Conservation (phyloP, 257 asterid species). For the Marsdenia floribunda region DNA sequence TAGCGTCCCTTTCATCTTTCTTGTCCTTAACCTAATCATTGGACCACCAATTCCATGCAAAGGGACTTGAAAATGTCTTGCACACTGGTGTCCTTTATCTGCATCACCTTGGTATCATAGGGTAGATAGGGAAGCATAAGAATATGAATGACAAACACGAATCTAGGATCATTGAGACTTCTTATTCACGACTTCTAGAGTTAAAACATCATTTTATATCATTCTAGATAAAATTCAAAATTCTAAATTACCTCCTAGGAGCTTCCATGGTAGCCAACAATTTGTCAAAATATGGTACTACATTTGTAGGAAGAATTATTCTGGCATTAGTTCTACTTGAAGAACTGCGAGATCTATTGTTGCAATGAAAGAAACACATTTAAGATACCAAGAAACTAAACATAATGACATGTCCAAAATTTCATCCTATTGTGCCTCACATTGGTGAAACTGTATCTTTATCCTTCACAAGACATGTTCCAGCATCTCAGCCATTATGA, state of each 20-base stretch:
- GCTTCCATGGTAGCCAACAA: conserved; percentile 97
- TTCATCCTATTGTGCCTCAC: conserved; percentile 33
- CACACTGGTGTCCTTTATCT: too few relatives aligned
- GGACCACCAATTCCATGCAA: too few relatives aligned
- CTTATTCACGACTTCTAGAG: background rate
- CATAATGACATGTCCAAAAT: conserved; percentile 12
- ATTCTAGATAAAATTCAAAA: background rate
- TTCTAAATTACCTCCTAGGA: conserved; percentile 74
- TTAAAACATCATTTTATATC: background rate
- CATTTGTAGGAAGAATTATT: conserved; percentile 49
- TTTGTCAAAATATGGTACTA: conserved; percentile 90
- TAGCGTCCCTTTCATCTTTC: too few relatives aligned
- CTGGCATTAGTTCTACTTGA: conserved; percentile 23
- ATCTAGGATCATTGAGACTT: background rate
- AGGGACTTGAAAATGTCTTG: too few relatives aligned
- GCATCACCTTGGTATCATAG: background rate
- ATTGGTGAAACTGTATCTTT: conserved; percentile 25
- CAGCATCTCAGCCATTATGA: conserved; percentile 24
- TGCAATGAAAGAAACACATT: conserved; percentile 27
- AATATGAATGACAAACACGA: background rate
- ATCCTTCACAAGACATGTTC: conserved; percentile 17
- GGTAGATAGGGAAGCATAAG: background rate
- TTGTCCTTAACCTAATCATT: too few relatives aligned
- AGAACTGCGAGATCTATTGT: conserved; percentile 31
- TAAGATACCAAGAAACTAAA: background rate